phyloP scores from a whole-genome alignment of 306 rosid species.

The Alnus glutinosa region DNA sequence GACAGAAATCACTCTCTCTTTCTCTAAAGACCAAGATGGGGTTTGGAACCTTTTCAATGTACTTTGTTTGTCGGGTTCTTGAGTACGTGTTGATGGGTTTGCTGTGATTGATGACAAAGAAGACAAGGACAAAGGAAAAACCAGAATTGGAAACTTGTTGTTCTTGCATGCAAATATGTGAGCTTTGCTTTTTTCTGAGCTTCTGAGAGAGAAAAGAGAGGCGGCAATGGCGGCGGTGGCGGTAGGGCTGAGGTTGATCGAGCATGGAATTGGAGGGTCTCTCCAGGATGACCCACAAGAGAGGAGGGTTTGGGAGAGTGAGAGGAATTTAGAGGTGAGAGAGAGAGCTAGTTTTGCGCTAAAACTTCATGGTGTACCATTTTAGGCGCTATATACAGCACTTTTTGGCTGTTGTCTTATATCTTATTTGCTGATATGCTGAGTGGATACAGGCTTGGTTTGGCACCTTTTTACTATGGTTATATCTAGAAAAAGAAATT shows the following conservation, averaged over 20 bases:
- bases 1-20: neutral
- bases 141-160: neutral
- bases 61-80: neutral
- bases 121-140: neutral
- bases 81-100: neutral
- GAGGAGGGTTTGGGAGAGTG: neutral
- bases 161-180: neutral
- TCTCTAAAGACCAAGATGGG: neutral
- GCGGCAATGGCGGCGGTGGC: neutral
- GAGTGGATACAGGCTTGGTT: conserved; percentile 4
- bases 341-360: neutral
- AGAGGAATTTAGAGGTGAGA: conserved; percentile 9
- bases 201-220: neutral
- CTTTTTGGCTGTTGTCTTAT: neutral
- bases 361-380: conserved; percentile 21
- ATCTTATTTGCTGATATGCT: neutral
- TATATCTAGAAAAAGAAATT: neutral
- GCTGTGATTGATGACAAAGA: neutral
- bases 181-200: neutral
- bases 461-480: neutral
- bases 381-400: conserved; percentile 19
- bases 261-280: conserved; percentile 5
- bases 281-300: neutral
- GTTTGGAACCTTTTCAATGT: neutral
- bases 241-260: neutral